These are phyloP conservation scores for Vararia minispora DNA, from an alignment of 768 basidiomycete species.

Conservation along the genomic window DNA sequence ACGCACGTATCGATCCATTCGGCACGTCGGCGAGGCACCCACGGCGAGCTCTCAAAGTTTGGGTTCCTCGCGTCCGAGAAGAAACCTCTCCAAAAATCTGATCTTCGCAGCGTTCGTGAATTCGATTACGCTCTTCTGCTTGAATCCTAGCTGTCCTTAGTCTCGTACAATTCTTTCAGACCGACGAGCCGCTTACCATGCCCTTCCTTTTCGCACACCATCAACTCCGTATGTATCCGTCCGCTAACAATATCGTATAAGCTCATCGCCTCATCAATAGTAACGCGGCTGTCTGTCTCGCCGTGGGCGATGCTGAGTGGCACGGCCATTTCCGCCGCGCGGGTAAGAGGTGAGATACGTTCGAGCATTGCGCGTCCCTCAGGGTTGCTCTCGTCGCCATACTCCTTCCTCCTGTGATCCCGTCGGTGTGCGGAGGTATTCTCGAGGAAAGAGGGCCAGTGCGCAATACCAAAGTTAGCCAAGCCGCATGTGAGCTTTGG, in stretches of 20 bases:
- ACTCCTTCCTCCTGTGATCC: conserved; percentile 26
- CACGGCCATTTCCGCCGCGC: conserved; percentile 23
- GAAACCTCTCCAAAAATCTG: conserved; percentile 26
- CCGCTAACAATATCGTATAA: conserved; percentile 27
- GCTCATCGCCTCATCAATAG: conserved; percentile 26
- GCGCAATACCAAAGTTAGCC: conserved; percentile 29
- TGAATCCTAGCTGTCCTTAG: conserved; percentile 23
- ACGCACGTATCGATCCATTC: too few relatives aligned
- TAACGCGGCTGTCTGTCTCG: conserved; percentile 28
- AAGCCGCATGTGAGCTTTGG: conserved; percentile 29
- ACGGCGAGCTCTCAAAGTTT: too few relatives aligned
- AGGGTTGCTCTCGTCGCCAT: conserved; percentile 30
- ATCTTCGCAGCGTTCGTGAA: conserved; percentile 29
- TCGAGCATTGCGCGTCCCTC: conserved; percentile 26
- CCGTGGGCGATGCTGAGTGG: conserved; percentile 32
- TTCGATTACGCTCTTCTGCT: conserved; percentile 32
- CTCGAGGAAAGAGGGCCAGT: conserved; percentile 31
- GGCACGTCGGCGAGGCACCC: too few relatives aligned
- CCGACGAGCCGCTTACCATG: conserved; percentile 23
- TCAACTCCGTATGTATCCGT: conserved; percentile 22
- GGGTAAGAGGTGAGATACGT: conserved; percentile 28
- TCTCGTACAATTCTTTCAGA: not conserved
- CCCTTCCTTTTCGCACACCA: conserved; percentile 31
- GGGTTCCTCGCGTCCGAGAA: conserved; percentile 18
- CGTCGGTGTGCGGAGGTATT: conserved; percentile 28